Evolutionary conservation across 257 asterid species (phyloP), one percentile per base, ranked within the genome.

Genomic region (Paulownia fortunei): DNA sequence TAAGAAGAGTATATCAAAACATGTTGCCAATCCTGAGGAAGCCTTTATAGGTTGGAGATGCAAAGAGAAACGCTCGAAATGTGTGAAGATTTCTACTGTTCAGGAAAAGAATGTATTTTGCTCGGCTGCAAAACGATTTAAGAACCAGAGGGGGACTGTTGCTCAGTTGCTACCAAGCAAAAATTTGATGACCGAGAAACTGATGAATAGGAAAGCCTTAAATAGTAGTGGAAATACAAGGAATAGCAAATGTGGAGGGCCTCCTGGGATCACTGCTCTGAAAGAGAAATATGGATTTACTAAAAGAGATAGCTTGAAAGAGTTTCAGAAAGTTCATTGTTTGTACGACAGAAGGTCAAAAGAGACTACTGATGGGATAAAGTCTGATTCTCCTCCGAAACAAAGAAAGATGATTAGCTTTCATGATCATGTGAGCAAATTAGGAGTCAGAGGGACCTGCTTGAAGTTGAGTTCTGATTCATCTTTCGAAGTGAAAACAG

Each of bases 21-120:
- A 41, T 65, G 23, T 27, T 59, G 58, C 59, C 73, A 26, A 62
- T 68, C 37, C 16, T 46, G 51, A 80, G 52, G 87, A 70, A 56
- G 74, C 83, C 63, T 82, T 78, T 59, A 74, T 81, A 23, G 85
- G 82, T 74, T 79, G 90, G 82, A 79, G 66, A 23, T 61, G 77
- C 75, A 88, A 77, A 67, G 9, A 23, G 49, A 87, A 79, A 49
- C 88, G 86, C 66, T 79, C 86, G 32, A 89, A 85, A 80, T 63
- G 76, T 19, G 42, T 73, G 72, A 76, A 71, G 81, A 69, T 51
- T 63, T 69, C 82, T 61, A 34, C 76, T 76, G 73, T 27, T 70
- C 78, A 15, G 24, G 51, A 51, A 46, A 85, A 60, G 58, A 68
- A 78, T 23, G 6, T 12, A 27, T 52, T 69, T 68, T 58, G 73